Conservation (phyloP, 129 eudicot species). For the Flaveria ramosissima region DNA sequence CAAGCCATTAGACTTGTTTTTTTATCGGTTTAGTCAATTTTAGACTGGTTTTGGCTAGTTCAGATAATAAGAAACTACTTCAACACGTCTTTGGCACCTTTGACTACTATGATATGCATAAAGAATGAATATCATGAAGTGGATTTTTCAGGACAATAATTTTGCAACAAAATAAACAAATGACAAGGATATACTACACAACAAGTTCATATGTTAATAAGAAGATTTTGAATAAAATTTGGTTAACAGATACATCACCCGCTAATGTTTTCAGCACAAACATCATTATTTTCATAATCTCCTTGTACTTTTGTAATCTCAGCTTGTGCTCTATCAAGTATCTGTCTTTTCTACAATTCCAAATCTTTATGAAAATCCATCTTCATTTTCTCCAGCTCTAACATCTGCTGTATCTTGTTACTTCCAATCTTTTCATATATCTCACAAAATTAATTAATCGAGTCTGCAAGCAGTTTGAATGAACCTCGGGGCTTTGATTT, state of each 20-base stretch:
- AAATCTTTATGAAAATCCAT: conserved; percentile 67
- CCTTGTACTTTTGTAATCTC: conserved; percentile 66
- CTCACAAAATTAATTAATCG: conserved; percentile 68
- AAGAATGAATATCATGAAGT: no score
- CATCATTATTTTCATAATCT: conserved; percentile 56
- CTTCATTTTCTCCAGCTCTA: conserved; percentile 80
- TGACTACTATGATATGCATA: no score
- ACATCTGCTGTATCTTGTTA: conserved; percentile 64
- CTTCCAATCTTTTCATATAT: conserved; percentile 67
- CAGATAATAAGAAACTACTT: no score
- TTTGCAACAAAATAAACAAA: conserved; percentile 7
- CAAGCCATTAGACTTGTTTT: no score
- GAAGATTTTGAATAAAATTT: conserved; percentile 22
- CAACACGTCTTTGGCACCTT: no score
- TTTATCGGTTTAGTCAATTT: no score
- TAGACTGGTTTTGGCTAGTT: no score
- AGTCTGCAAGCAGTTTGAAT: conserved; percentile 66
- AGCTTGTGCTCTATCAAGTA: conserved; percentile 72
- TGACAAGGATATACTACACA: conserved; percentile 36
- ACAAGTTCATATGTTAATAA: conserved; percentile 37
- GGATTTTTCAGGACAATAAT: background rate
- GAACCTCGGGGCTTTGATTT: conserved; percentile 41
- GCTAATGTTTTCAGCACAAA: conserved; percentile 51
- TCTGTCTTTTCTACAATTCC: conserved; percentile 76
- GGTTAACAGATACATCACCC: conserved; percentile 41